Base-by-base conservation (phyloP, 2,329 filamentous ascomycete genomes). In the Aspergillus uvarum region DNA sequence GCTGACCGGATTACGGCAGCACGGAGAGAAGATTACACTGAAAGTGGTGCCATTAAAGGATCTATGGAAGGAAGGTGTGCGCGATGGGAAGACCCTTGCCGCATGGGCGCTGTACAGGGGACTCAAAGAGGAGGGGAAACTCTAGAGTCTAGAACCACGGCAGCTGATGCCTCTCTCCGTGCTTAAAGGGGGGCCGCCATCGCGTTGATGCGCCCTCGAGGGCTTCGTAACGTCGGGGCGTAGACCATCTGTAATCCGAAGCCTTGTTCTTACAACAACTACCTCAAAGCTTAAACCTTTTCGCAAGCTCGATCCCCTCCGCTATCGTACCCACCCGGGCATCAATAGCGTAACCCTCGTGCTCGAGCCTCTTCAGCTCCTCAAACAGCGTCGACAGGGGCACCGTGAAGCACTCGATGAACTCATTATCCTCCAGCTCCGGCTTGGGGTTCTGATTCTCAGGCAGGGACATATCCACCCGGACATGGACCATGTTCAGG, bases 381-480 rank as follows among this genome's bases (percentile, higher is more conserved):
- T 81, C 81, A 79, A 88, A 92, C 44, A 94, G 74, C 14, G 82
- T 79, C 21, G 76, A 78, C 48, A 94, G 71, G 5, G 87, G 87
- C 7, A 91, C 81, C 8, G 84, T 85, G 68, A 94, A 93, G 35
- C 88, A 87, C 72, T 93, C 89, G 69, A 94, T 93, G 71, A 92
- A 93, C 76, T 94, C 90, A 63, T 87, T 88, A 26, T 92, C 90
- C 71, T 94, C 90, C 6, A 93, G 80, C 70, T 89, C 79, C 0
- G 90, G 87, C 72, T 87, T 81, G 1, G 85, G 86, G 56, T 89
- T 80, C 71, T 88, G 83, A 71, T 94, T 94, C 67, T 87, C 87
- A 0, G 88, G 83, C 1, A 86, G 78, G 4, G 78, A 81, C 81
- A 90, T 85, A 73, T 94, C 89, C 63, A 94, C 85, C 1, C 80